These are phyloP conservation scores for Vigna trinervia DNA, from an alignment of 306 rosid species.

Conservation along the genomic window DNA sequence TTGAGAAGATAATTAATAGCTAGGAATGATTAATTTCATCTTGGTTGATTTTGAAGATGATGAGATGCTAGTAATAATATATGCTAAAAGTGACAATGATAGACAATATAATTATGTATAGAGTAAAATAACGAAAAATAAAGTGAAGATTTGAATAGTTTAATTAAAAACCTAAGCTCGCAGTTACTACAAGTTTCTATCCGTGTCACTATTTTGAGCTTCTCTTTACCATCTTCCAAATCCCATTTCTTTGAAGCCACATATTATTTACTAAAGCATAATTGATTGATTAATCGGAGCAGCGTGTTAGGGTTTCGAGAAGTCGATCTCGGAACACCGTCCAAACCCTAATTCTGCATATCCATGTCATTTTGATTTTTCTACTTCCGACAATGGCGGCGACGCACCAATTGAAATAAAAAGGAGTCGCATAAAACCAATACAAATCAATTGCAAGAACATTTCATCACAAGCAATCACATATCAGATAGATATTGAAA, in stretches of 20 bases:
- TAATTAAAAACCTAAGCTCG: constrained; percentile 21
- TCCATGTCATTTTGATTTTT: constrained; percentile 5
- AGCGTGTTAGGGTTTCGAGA: constrained; percentile 42
- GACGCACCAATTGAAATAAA: constrained; percentile 62
- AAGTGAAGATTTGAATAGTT: no score
- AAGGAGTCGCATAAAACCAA: no score
- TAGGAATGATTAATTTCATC: constrained; percentile 18
- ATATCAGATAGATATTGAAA: no score
- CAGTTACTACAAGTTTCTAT: neutral
- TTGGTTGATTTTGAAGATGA: constrained; percentile 26
- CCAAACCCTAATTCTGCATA: constrained; percentile 23
- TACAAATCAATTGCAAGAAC: no score
- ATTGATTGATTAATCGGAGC: neutral
- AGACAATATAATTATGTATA: no score
- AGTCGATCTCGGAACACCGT: neutral
- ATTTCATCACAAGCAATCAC: no score
- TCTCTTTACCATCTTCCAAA: neutral
- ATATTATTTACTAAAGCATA: neutral
- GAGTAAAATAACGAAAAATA: no score
- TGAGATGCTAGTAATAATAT: constrained; percentile 35
- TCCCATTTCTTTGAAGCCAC: neutral
- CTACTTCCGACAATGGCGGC: constrained; percentile 63
- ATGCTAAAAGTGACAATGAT: constrained; percentile 31
- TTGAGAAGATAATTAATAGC: neutral
- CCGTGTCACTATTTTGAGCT: neutral